Evolutionary conservation across 441 rosid genomes (phyloP).

Genomic region (Melastoma candidum): DNA sequence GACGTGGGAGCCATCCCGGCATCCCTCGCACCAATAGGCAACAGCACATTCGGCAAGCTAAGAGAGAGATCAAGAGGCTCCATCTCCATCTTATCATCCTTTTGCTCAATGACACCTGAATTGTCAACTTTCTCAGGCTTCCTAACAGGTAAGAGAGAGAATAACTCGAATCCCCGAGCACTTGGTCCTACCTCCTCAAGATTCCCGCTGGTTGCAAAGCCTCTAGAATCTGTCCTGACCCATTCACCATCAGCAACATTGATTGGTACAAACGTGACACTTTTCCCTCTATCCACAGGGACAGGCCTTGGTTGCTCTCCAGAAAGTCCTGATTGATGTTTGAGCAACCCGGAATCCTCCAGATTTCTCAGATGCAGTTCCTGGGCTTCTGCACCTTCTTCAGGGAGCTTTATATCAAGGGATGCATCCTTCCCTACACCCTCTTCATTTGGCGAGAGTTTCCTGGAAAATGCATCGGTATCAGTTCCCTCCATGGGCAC

Average conservation of each 20-base stretch:
- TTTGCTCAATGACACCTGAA: conserved; percentile 33
- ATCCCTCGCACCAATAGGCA: conserved; percentile 68
- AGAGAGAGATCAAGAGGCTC: conserved; percentile 93
- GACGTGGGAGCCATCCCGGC: conserved; percentile 48
- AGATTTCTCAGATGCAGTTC: conserved; percentile 26
- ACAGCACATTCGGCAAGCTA: conserved; percentile 79
- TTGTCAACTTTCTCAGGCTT: conserved; percentile 39
- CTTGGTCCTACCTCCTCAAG: conserved; percentile 74
- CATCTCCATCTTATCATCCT: conserved; percentile 51
- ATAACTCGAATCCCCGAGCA: conserved; percentile 79
- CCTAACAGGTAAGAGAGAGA: conserved; percentile 59
- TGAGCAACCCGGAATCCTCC: conserved; percentile 22
- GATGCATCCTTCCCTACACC: conserved; percentile 24
- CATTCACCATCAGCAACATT: conserved; percentile 23
- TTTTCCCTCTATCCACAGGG: conserved; percentile 63
- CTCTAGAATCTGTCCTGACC: conserved; percentile 35
- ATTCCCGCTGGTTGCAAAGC: conserved; percentile 24
- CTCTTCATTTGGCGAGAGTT: conserved; percentile 23
- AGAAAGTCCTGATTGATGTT: conserved; percentile 18
- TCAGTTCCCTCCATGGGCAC: conserved; percentile 25
- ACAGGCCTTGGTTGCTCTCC: conserved; percentile 25
- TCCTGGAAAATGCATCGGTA: conserved; percentile 18
- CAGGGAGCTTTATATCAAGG: conserved; percentile 35
- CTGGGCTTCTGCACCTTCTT: conserved; percentile 26
- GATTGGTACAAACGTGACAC: conserved; percentile 34